Evolutionary conservation across 2,329 filamentous ascomycete species (phyloP).

Genomic region (Alternaria sp.): DNA sequence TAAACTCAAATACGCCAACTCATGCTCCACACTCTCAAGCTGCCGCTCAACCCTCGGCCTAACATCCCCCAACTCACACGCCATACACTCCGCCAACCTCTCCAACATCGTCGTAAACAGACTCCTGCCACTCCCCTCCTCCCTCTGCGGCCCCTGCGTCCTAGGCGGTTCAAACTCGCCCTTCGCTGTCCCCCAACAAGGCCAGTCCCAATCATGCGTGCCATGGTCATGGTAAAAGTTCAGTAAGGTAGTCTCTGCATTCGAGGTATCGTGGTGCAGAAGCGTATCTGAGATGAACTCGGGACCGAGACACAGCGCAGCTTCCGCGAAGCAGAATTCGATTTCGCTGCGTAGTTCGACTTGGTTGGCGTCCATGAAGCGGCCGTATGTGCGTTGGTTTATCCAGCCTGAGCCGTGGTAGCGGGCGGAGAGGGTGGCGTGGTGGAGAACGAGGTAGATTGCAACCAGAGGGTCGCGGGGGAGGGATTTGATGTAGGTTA

Average conservation of each 20-base stretch:
- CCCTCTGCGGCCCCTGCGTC: constrained; percentile 34
- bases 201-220: constrained; percentile 33
- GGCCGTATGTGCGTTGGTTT: constrained; percentile 38
- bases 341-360: constrained; percentile 37
- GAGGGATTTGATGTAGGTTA: constrained; percentile 31
- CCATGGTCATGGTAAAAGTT: constrained; percentile 39
- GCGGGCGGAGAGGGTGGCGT: constrained; percentile 36
- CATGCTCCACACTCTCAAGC: constrained; percentile 23
- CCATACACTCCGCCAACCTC: constrained; percentile 27
- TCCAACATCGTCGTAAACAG: constrained; percentile 37
- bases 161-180: constrained; percentile 35
- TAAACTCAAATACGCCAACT: constrained; percentile 30
- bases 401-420: constrained; percentile 42
- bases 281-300: constrained; percentile 34
- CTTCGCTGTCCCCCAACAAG: constrained; percentile 18
- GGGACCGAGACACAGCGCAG: constrained; percentile 29
- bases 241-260: constrained; percentile 27
- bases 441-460: constrained; percentile 37
- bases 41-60: constrained; percentile 24
- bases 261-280: constrained; percentile 13
- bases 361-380: constrained; percentile 37
- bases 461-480: constrained; percentile 32
- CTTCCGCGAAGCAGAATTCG: constrained; percentile 41
- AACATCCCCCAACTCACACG: constrained; percentile 29
- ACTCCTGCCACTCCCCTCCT: constrained; percentile 13